phyloP scores from a whole-genome alignment of 176 grass and related monocot species.

The Carex myosuroides region DNA sequence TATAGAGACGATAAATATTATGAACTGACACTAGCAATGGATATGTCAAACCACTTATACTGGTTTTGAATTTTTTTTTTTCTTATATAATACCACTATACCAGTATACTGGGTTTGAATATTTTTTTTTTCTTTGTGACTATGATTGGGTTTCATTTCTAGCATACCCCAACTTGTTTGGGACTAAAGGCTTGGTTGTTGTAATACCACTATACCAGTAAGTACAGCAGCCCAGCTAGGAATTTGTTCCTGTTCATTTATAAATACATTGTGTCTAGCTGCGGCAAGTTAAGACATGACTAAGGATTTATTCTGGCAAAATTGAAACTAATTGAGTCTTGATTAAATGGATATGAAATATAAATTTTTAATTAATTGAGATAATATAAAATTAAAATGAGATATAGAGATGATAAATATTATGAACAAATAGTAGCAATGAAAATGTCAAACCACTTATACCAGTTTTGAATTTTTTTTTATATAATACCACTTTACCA shows the following conservation, averaged over 20 bases:
- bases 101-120: too few relatives aligned
- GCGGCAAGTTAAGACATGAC: neutral
- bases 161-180: too few relatives aligned
- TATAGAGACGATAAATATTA: neutral
- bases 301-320: neutral
- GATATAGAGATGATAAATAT: neutral
- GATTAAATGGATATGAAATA: neutral
- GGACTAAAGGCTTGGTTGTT: too few relatives aligned
- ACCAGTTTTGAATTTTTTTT: neutral
- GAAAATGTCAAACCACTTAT: neutral
- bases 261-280: neutral
- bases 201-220: neutral
- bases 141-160: too few relatives aligned
- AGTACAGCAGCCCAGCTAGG: neutral
- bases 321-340: neutral
- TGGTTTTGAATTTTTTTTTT: neutral
- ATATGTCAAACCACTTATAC: neutral
- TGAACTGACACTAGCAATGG: neutral
- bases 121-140: too few relatives aligned
- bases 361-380: neutral
- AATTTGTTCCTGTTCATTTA: neutral
- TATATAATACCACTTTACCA: neutral
- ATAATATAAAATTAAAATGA: neutral
- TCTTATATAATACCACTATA: neutral
- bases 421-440: neutral